phyloP scores from a whole-genome alignment of 164 flowering plant genomes.

The Dillenia suffruticosa region DNA sequence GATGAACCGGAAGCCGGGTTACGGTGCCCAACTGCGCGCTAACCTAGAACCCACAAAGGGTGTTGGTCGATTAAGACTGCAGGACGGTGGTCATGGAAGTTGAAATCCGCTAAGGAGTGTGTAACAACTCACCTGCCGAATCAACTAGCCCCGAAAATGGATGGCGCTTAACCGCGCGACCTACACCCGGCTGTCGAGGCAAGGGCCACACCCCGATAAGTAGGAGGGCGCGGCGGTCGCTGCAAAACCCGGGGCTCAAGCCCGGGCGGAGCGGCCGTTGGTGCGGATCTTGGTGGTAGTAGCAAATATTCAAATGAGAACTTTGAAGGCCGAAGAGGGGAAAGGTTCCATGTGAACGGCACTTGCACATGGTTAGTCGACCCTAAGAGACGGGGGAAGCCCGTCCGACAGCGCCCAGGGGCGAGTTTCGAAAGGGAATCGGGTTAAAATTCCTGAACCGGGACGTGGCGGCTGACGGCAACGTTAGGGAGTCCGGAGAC shows the following conservation, averaged over 20 bases:
- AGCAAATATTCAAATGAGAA: conserved; percentile 28
- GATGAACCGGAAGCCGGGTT: conserved; percentile 24
- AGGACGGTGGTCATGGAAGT: conserved; percentile 16
- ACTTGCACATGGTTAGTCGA: conserved; percentile 22
- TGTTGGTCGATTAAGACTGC: conserved; percentile 1
- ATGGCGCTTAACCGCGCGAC: conserved; percentile 63
- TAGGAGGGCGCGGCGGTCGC: conserved; percentile 40
- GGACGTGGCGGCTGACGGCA: conserved; percentile 25
- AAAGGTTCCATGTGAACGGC: conserved; percentile 11
- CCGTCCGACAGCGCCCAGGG: conserved; percentile 11
- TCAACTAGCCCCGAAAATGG: conserved; percentile 72
- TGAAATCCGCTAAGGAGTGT: conserved; percentile 45
- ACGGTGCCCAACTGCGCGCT: conserved; percentile 30
- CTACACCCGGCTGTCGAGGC: conserved; percentile 42
- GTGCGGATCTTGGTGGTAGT: conserved; percentile 30
- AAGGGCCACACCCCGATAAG: conserved; percentile 35
- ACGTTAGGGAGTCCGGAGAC: conserved; percentile 24
- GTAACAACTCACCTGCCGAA: conserved; percentile 66
- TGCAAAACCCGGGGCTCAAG: conserved; percentile 24
- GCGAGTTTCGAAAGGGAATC: conserved; percentile 21
- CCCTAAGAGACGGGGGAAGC: conserved; percentile 23
- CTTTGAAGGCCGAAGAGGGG: conserved; percentile 25
- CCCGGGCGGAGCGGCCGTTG: conserved; percentile 19
- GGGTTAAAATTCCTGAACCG: conserved; percentile 24
- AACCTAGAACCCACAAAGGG: conserved; percentile 19